Conservation (phyloP, 1,284 basidiomycete species). For the Wallemia mellicola region DNA sequence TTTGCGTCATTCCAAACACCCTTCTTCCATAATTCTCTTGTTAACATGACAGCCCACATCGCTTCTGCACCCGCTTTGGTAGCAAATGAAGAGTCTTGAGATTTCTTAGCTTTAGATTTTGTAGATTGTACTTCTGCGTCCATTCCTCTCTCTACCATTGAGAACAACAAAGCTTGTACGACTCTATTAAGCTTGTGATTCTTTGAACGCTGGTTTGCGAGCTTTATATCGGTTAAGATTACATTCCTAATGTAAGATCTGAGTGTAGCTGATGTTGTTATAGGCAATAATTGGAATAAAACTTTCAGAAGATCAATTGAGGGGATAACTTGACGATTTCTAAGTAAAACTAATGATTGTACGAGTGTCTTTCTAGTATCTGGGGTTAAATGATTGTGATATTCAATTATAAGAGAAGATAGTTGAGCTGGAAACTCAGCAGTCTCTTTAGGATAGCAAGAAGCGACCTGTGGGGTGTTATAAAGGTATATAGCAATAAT, state of each 20-base stretch:
- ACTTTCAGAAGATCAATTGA: constrained; percentile 69
- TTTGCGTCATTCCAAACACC: constrained; percentile 81
- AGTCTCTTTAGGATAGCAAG: constrained; percentile 67
- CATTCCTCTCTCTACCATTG: constrained; percentile 79
- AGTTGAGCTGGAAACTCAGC: constrained; percentile 49
- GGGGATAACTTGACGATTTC: constrained; percentile 72
- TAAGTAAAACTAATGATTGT: constrained; percentile 66
- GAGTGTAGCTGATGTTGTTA: constrained; percentile 54
- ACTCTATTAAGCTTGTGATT: constrained; percentile 91
- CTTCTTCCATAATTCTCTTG: constrained; percentile 84
- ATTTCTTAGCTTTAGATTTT: constrained; percentile 10
- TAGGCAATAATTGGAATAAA: constrained; percentile 73
- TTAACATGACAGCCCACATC: constrained; percentile 87
- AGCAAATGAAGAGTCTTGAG: constrained; percentile 17
- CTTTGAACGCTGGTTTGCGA: constrained; percentile 60
- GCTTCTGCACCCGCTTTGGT: constrained; percentile 45
- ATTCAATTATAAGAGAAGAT: constrained; percentile 36
- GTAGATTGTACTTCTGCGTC: constrained; percentile 32
- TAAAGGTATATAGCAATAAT: background rate
- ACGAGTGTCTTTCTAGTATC: constrained; percentile 57
- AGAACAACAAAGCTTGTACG: constrained; percentile 83
- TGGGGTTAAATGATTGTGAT: constrained; percentile 35
- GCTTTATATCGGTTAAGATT: constrained; percentile 80
- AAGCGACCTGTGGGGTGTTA: constrained; percentile 31
- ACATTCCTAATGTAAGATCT: constrained; percentile 70